Conservation (phyloP, 176 grass and related monocot species). For the Oryza rufipogon region DNA sequence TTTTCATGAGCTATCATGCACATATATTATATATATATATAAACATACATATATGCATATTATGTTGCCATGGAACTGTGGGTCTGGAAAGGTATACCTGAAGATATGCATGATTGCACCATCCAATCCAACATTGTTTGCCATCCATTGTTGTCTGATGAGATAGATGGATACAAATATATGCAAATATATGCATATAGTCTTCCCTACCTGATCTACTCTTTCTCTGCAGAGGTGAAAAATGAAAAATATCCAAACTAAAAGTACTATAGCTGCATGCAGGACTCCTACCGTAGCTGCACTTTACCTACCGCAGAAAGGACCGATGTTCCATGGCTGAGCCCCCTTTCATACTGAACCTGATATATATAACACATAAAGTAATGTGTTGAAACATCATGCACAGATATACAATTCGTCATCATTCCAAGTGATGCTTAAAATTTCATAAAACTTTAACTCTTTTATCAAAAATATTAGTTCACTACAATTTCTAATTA, state of each 20-base stretch:
- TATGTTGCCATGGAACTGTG: conserved; percentile 18
- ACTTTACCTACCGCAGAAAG: conserved; percentile 28
- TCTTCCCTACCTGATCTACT: conserved; percentile 35
- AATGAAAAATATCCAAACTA: not conserved
- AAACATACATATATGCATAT: not conserved
- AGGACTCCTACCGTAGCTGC: not conserved
- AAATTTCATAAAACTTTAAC: no score
- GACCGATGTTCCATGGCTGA: not conserved
- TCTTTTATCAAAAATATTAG: no score
- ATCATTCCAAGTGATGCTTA: not conserved
- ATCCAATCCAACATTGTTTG: conserved; percentile 6
- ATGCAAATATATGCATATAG: not conserved
- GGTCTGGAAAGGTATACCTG: conserved; percentile 15
- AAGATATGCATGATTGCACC: conserved; percentile 42
- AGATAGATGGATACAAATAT: not conserved
- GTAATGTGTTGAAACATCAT: not conserved
- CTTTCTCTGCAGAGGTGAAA: not conserved
- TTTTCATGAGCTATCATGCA: conserved; percentile 6
- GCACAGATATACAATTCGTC: not conserved
- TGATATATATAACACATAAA: not conserved
- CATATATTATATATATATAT: no score
- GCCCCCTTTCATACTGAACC: not conserved
- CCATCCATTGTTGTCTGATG: conserved; percentile 15
- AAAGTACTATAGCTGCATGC: not conserved
- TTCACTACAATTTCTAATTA: no score